A percentile compares a stretch with the other conserved stretches of the same genome.
Conservation (phyloP, 176 grass and related monocot species). For the Aegilops tauschii region DNA sequence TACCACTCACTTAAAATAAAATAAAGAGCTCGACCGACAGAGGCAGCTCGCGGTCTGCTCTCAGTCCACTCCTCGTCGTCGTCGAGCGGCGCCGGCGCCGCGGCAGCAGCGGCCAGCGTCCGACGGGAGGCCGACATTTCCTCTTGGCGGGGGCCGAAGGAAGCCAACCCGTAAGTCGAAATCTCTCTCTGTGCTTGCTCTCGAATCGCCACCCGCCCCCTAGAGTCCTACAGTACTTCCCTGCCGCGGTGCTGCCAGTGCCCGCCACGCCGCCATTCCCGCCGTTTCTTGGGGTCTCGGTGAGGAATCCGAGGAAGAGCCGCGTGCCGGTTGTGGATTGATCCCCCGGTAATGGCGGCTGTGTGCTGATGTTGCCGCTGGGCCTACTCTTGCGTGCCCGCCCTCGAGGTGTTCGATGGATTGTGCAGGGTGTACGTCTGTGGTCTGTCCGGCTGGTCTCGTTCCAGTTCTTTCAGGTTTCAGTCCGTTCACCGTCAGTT, state of each 20-base stretch:
- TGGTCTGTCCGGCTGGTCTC: not conserved
- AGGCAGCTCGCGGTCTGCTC: not conserved
- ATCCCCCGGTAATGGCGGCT: not conserved
- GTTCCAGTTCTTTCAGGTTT: not conserved
- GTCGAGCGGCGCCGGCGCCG: not conserved
- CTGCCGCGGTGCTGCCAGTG: not conserved
- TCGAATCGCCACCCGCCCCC: not conserved
- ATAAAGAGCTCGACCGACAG: not conserved
- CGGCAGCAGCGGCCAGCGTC: not conserved
- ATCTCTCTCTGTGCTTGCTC: not conserved
- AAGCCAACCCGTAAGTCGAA: constrained; percentile 6
- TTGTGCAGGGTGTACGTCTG: not conserved
- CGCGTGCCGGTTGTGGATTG: not conserved
- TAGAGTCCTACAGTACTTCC: not conserved
- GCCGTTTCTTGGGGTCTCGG: no score
- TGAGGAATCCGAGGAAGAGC: no score
- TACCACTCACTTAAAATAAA: not conserved
- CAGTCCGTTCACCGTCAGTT: not conserved
- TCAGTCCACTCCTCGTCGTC: not conserved
- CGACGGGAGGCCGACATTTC: not conserved
- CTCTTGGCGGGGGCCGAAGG: not conserved
- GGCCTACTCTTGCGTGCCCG: not conserved
- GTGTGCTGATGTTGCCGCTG: not conserved
- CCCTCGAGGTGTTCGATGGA: not conserved
- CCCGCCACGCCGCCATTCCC: no score